Conservation (phyloP, 2,329 filamentous ascomycete genomes). For the Rhynchosporium agropyri region DNA sequence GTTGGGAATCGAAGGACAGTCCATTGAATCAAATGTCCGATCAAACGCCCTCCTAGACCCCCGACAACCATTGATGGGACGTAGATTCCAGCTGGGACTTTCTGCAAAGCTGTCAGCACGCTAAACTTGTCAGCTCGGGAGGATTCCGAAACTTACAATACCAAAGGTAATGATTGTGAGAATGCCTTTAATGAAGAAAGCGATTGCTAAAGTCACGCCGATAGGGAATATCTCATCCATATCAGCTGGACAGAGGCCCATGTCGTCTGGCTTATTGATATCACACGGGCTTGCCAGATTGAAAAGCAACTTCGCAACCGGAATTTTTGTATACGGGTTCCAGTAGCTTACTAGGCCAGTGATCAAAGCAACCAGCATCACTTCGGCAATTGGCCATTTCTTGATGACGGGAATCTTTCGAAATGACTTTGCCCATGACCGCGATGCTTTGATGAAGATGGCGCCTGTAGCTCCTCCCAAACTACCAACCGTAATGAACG, state of each 20-base stretch:
- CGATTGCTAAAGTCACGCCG: conserved; percentile 69
- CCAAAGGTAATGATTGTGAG: conserved; percentile 92
- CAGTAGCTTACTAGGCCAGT: conserved; percentile 89
- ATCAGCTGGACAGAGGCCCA: conserved; percentile 76
- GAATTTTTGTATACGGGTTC: conserved; percentile 86
- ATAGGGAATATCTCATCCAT: conserved; percentile 78
- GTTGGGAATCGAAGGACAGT: conserved; percentile 73
- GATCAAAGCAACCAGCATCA: conserved; percentile 80
- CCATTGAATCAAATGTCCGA: conserved; percentile 85
- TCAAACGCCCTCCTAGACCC: conserved; percentile 83
- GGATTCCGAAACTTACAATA: conserved; percentile 56
- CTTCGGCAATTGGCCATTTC: conserved; percentile 80
- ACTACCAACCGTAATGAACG: conserved; percentile 84
- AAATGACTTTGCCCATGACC: conserved; percentile 87
- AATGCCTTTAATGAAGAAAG: conserved; percentile 87
- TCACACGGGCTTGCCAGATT: conserved; percentile 90
- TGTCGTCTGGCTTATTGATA: conserved; percentile 61
- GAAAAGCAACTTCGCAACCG: conserved; percentile 87
- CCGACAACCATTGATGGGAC: conserved; percentile 99
- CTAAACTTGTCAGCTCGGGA: neutral
- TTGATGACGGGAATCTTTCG: conserved; percentile 81
- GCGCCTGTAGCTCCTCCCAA: conserved; percentile 85
- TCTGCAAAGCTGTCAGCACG: conserved; percentile 49
- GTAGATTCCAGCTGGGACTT: conserved; percentile 95
- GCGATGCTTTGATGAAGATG: conserved; percentile 94